Evolutionary conservation across 192 early-diverging fungal species (phyloP), one percentile per base, ranked within the genome.

Genomic region (Coemansia pectinata): DNA sequence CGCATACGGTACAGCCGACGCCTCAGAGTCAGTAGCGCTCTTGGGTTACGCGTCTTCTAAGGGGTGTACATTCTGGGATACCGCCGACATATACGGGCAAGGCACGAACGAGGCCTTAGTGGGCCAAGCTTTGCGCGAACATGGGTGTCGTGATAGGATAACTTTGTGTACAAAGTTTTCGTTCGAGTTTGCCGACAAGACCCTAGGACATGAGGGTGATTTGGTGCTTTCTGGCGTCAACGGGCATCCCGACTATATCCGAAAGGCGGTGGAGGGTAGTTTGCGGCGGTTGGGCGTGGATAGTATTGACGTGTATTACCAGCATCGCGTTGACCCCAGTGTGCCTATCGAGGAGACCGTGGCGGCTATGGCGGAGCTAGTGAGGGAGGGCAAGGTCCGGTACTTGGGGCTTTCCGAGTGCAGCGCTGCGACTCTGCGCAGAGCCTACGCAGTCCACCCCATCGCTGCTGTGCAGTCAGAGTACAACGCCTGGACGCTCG

Each of bases 361-460:
- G 15, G 42, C 25, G 0, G 86, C 87, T n/a, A 85, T 92, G 84
- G 88, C 87, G 25, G 83, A 89, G 58, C 85, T 90, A 3, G 87
- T 91, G 44, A 87, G 88, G 65, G 85, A 89, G 66, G 91, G 91
- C 59, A 90, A 89, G 60, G 79, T 92, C 29, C 45, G 69, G 19
- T 86, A 85, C 57, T 70, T 92, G 36, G 90, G 90, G 5, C 74
- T 91, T 7, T 85, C 82, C 27, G 88, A 91, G 48, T 86, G 83
- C 64, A 76, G 74, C 19, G 87, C 89, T 2, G 85, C 79, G 1
- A 85, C 86, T 2, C 72, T 92, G n/a, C 74, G 91, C 2, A 72
- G 88, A 25, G 89, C 90, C n/a, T 81, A 90, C 74, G 82, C 75
- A 19, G 79, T 92, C 1, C 90, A 92, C 66, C 90, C 90, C 8